These are phyloP conservation scores for Zymoseptoria pseudotritici DNA, from an alignment of 2,329 filamentous ascomycete genomes.

Conservation along the genomic window DNA sequence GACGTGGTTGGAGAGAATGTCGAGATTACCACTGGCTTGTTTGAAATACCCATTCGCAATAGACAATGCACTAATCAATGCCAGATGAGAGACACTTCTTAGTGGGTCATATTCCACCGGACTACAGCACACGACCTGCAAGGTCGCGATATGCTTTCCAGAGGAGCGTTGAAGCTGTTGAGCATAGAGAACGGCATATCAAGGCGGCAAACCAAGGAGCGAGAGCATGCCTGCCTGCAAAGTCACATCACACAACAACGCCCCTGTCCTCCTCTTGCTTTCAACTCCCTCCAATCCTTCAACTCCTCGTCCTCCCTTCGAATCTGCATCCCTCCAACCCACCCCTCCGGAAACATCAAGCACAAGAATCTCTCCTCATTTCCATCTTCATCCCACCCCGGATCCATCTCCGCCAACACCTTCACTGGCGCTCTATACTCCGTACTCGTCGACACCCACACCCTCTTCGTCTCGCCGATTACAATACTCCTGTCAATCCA, in stretches of 20 bases:
- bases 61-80: neutral
- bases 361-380: slow-evolving; percentile 8
- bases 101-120: too few relatives aligned
- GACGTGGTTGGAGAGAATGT: neutral
- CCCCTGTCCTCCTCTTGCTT: neutral
- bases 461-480: slow-evolving; percentile 3
- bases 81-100: neutral
- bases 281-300: slow-evolving; percentile 29
- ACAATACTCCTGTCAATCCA: neutral
- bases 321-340: neutral
- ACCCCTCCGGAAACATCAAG: slow-evolving; percentile 9
- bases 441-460: slow-evolving; percentile 2
- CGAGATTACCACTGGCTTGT: neutral
- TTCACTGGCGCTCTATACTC: slow-evolving; percentile 2
- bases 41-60: neutral
- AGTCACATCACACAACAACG: too few relatives aligned
- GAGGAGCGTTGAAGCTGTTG: too few relatives aligned
- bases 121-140: too few relatives aligned
- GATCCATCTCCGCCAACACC: neutral
- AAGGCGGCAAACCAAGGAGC: too few relatives aligned
- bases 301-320: slow-evolving; percentile 46
- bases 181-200: too few relatives aligned
- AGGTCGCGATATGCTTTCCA: too few relatives aligned
- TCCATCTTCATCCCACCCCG: slow-evolving; percentile 5
- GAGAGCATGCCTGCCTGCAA: too few relatives aligned